Conservation (phyloP, 1,139 yeast genomes). For the Trichomonascaceae sp. region DNA sequence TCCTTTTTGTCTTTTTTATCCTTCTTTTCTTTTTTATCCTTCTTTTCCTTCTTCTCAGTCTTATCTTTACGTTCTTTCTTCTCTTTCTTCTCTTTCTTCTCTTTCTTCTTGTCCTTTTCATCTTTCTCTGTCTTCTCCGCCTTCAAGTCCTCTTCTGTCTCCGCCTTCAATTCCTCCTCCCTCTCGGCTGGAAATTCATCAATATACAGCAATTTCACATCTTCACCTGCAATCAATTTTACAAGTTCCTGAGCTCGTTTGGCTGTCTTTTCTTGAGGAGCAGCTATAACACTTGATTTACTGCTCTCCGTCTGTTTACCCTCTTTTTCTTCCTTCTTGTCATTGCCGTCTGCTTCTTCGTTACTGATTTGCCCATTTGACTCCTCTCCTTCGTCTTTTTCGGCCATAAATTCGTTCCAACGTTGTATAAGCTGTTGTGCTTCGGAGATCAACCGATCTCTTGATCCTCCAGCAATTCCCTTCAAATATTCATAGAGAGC, state of each 20-base stretch:
- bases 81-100: constrained; percentile 14
- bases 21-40: constrained; percentile 17
- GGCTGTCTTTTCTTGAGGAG: constrained; percentile 20
- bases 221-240: constrained; percentile 23
- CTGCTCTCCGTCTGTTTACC: constrained; percentile 29
- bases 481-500: constrained; percentile 54
- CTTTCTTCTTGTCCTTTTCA: constrained; percentile 7
- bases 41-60: constrained; percentile 26
- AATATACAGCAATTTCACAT: constrained; percentile 24
- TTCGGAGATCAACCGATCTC: constrained; percentile 51
- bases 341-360: constrained; percentile 15
- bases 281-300: constrained; percentile 31
- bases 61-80: constrained; percentile 12
- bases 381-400: constrained; percentile 8
- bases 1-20: constrained; percentile 27
- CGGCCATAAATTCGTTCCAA: constrained; percentile 52
- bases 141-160: constrained; percentile 27
- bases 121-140: constrained; percentile 30
- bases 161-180: constrained; percentile 5
- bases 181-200: constrained; percentile 19
- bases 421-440: constrained; percentile 42
- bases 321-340: constrained; percentile 12
- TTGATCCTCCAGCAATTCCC: constrained; percentile 70
- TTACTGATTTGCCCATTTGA: constrained; percentile 8
- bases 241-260: constrained; percentile 28